Base-by-base conservation (phyloP, 176 grass and related monocot species). In the Ampelocalamus luodianensis region DNA sequence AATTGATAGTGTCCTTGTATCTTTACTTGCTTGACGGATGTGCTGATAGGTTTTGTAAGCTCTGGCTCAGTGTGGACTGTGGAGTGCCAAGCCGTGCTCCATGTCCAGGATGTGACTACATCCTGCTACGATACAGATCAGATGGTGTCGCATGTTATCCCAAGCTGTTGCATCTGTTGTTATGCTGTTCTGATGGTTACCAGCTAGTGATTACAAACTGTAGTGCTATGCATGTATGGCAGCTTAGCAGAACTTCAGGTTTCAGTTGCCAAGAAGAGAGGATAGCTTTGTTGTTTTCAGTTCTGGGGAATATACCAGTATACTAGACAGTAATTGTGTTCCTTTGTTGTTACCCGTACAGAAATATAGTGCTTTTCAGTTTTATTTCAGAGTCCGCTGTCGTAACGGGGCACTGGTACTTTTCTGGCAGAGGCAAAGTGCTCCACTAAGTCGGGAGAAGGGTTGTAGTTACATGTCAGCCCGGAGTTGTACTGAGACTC, bases 1-100 rank as follows among this genome's bases (percentile, higher is more conserved):
- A 88, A 87, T 88, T 88, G 81, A 87, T 84, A 87, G 53, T 54
- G 76, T 45, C 62, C 85, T 34, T 84, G 85, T 75, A 91, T 87
- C 68, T 74, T 79, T 78, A 73, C 48, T 73, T 49, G 54, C 72
- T 18, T 79, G 74, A 16, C 5, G n/a, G 3, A 18, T 81, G 61
- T 62, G 39, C 82, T 48, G 4, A 80, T 81, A 42, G 40, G 9
- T 74, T 74, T 12, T 68, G 2, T 2, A 18, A 34, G 32, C 42
- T 8, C 14, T 68, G 22, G 13, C 53, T 54, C 14, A 38, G 1
- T 20, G 24, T 67, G n/a, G 59, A 54, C 42, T 43, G 45, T 34
- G 15, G 23, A 55, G 34, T 72, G 53, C n/a, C 65, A 22, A n/a
- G 38, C 59, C 59, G 26, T 73, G 56, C 54, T 32, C 67, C 55